phyloP scores from a whole-genome alignment of 2,329 filamentous ascomycete species.

The Phyllosticta citrichinensis region DNA sequence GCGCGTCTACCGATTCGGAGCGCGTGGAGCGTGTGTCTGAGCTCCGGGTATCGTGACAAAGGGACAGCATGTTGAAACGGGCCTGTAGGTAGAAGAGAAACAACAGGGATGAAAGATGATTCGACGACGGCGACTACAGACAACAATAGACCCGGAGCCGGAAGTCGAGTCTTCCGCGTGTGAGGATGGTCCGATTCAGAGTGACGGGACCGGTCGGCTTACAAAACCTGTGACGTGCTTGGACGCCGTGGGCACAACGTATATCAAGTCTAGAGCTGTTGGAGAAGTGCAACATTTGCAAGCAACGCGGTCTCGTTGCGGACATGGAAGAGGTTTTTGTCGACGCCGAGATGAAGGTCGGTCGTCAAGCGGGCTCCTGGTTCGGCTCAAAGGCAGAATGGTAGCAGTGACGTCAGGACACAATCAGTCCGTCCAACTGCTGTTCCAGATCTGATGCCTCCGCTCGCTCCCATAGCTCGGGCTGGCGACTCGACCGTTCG shows the following conservation, averaged over 20 bases:
- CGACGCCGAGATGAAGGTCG: background rate
- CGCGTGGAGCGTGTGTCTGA: background rate
- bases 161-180: background rate
- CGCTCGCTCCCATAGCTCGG: background rate
- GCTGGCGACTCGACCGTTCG: background rate
- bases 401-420: background rate
- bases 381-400: background rate
- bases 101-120: background rate
- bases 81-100: background rate
- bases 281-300: background rate
- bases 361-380: background rate
- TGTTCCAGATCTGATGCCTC: background rate
- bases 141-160: background rate
- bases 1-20: background rate
- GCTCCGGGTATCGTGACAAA: background rate
- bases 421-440: background rate
- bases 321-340: background rate
- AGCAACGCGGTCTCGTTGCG: background rate
- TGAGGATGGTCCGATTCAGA: background rate
- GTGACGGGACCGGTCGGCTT: background rate
- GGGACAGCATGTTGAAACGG: background rate
- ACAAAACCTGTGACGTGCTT: background rate
- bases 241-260: background rate
- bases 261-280: background rate
- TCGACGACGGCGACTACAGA: background rate